Base-by-base conservation (phyloP, 768 basidiomycete species). In the Gymnopilus junonius region DNA sequence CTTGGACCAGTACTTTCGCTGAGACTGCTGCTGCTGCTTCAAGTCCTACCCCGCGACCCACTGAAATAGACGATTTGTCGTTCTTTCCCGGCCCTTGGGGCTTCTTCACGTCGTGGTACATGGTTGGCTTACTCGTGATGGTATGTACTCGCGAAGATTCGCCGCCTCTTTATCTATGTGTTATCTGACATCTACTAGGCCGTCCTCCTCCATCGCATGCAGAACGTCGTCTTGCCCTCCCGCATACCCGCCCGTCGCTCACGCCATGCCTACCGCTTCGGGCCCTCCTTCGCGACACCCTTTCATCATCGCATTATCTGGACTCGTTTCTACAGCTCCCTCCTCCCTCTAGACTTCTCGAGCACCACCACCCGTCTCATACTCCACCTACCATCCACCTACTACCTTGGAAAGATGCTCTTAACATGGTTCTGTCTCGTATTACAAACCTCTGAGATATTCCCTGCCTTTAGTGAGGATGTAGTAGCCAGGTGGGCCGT, bases 41-140 rank as follows among this genome's bases (percentile, higher is more conserved):
- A 53, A 59, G 35, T 25, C 37, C 27, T 37, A 45, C 34, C 21
- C 40, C 10, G 20, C 32, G 42, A n/a, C 40, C 10, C 23, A 21
- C 58, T 4, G 56, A 17, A 29, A 27, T 61, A 20, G 66, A 67
- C 11, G 63, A 67, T 23, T 25, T 67, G 11, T 48, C 61, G 11
- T 23, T 64, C 15, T 69, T 88, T 46, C 87, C 88, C 0, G 87
- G 87, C 0, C 89, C 88, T 0, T 89, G 86, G 83, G 87, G 82
- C 0, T 93, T 93, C 77, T 79, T 91, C 59, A 89, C 88, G 0
- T 92, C 90, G 15, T 84, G 88, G 1, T 93, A 93, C 72, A 85
- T 89, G 65, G 64, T 90, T 37, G 90, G 87, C 0, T 73, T 93
- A 51, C 74, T 92, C 65, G 66, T 87, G 32, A 85, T 91, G 86